Evolutionary conservation across 768 basidiomycete genomes (phyloP).

Genomic region (Tylopilus intermedius): DNA sequence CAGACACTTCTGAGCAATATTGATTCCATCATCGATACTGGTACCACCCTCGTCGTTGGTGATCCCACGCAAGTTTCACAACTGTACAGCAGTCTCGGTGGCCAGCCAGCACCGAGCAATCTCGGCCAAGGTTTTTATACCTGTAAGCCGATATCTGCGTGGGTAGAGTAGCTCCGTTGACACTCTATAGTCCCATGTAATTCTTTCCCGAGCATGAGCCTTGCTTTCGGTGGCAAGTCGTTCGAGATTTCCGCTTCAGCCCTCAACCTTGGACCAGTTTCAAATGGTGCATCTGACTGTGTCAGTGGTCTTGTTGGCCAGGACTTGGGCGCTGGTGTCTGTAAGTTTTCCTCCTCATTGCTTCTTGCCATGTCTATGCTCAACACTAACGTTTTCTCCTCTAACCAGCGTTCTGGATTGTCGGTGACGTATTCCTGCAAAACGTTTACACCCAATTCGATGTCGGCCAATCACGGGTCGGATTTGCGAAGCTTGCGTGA

Average conservation of each 20-base stretch:
- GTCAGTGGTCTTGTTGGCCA: constrained; percentile 26
- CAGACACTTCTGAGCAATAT: constrained; percentile 5
- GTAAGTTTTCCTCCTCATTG: not conserved
- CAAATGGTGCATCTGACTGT: constrained; percentile 23
- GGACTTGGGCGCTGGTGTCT: not conserved
- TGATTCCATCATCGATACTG: constrained; percentile 17
- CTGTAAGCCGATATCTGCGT: constrained; percentile 1
- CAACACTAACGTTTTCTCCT: no score
- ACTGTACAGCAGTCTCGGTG: not conserved
- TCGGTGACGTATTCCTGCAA: constrained; percentile 37
- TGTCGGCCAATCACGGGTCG: constrained; percentile 30
- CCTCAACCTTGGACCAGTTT: constrained; percentile 36
- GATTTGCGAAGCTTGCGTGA: constrained; percentile 29
- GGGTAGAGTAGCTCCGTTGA: not conserved
- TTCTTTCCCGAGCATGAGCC: constrained; percentile 23
- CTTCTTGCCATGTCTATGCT: not conserved
- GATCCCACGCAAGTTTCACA: not conserved
- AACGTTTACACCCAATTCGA: constrained; percentile 40
- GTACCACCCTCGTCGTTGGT: constrained; percentile 13
- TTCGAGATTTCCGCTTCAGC: constrained; percentile 30
- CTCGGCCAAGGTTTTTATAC: constrained; percentile 29
- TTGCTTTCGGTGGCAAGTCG: constrained; percentile 34
- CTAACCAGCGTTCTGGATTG: constrained; percentile 24
- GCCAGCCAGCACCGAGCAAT: constrained; percentile 10
- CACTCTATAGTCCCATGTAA: constrained; percentile 25